These are phyloP conservation scores for Phialocephala subalpina DNA, from an alignment of 2,329 filamentous ascomycete species.

Conservation along the genomic window DNA sequence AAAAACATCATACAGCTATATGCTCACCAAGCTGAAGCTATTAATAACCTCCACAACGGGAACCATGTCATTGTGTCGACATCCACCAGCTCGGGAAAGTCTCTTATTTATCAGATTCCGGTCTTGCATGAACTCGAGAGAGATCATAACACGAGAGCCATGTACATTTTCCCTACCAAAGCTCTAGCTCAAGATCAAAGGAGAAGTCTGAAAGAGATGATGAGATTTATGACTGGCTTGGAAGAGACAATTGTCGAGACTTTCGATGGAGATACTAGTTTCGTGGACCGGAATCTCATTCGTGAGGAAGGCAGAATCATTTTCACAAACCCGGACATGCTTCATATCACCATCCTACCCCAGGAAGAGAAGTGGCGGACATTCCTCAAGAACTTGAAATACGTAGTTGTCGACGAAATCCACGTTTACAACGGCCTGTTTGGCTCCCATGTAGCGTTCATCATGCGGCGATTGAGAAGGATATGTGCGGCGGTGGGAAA, in stretches of 20 bases:
- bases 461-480: conserved; percentile 88
- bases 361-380: conserved; percentile 90
- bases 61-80: conserved; percentile 92
- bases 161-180: conserved; percentile 99
- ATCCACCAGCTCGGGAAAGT: conserved; percentile 96
- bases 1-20: conserved; percentile 87
- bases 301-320: conserved; percentile 91
- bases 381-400: conserved; percentile 88
- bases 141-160: conserved; percentile 79
- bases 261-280: conserved; percentile 93
- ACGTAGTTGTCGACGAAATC: conserved; percentile 89
- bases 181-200: conserved; percentile 94
- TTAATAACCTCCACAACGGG: conserved; percentile 85
- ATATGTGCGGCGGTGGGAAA: conserved; percentile 94
- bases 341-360: conserved; percentile 91
- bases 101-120: conserved; percentile 95
- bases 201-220: conserved; percentile 84
- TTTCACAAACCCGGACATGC: conserved; percentile 98
- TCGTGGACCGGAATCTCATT: conserved; percentile 79
- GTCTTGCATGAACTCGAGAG: conserved; percentile 87
- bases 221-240: conserved; percentile 80
- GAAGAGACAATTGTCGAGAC: conserved; percentile 85
- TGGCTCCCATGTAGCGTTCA: conserved; percentile 91
- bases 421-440: conserved; percentile 97
- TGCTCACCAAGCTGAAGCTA: conserved; percentile 90